These are phyloP conservation scores for Stipa capillata DNA, from an alignment of 176 grass and related monocot genomes.

Conservation along the genomic window DNA sequence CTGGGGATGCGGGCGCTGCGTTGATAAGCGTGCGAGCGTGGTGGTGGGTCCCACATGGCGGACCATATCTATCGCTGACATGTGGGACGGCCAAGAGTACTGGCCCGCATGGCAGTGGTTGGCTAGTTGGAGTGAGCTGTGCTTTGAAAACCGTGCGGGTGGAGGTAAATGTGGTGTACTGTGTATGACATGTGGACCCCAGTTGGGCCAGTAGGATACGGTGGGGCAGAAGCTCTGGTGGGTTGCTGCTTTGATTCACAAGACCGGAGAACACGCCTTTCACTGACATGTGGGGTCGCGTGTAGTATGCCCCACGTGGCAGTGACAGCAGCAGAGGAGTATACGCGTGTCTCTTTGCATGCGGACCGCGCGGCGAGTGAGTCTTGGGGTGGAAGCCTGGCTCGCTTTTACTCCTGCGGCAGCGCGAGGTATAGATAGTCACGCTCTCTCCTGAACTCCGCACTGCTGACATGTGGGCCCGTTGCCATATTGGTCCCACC, in stretches of 20 bases:
- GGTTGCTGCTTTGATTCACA: neutral
- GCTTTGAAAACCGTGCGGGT: conserved; percentile 3
- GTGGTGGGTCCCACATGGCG: neutral
- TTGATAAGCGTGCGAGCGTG: conserved; percentile 28
- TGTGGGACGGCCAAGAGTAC: accelerated
- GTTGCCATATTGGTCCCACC: accelerated
- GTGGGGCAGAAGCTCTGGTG: neutral
- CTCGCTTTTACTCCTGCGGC: neutral
- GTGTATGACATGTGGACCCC: neutral
- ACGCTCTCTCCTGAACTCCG: neutral
- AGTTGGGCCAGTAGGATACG: accelerated
- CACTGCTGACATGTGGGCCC: neutral
- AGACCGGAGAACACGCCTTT: neutral
- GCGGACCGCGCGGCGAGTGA: neutral
- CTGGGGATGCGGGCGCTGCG: neutral
- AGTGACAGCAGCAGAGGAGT: accelerated
- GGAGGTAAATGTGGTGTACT: neutral
- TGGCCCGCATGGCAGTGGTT: neutral
- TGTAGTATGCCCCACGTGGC: neutral
- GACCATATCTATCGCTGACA: neutral
- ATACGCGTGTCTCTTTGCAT: too few species aligned
- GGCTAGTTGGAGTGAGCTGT: neutral
- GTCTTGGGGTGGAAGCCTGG: neutral
- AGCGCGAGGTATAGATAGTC: neutral
- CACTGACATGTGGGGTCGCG: neutral